Conservation (phyloP, 1,284 basidiomycete genomes). For the Leccinum subspadiceum region DNA sequence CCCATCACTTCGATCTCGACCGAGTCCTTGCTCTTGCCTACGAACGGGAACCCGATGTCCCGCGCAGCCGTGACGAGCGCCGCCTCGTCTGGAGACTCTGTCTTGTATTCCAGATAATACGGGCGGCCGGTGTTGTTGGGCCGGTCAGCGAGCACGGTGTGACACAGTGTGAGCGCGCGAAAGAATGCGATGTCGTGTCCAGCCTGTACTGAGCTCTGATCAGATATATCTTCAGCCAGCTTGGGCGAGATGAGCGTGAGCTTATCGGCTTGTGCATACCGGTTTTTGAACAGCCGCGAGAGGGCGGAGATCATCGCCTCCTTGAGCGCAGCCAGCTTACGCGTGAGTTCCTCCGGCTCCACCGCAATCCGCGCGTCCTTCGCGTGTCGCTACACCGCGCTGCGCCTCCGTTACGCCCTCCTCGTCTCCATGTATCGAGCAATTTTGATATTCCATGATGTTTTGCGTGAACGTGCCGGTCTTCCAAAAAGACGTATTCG, state of each 20-base stretch:
- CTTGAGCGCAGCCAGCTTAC: slow-evolving; percentile 67
- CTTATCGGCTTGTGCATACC: slow-evolving; percentile 80
- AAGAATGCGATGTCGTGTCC: slow-evolving; percentile 82
- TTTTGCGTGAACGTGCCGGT: slow-evolving; percentile 96
- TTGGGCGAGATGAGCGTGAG: slow-evolving; percentile 88
- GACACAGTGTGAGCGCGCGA: slow-evolving; percentile 87
- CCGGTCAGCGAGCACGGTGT: slow-evolving; percentile 85
- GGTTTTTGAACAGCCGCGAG: slow-evolving; percentile 81
- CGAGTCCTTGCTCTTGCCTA: slow-evolving; percentile 70
- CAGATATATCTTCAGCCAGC: slow-evolving; percentile 74
- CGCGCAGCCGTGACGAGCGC: slow-evolving; percentile 90
- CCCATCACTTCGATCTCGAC: slow-evolving; percentile 93
- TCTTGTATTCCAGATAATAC: slow-evolving; percentile 85
- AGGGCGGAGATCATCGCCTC: slow-evolving; percentile 77
- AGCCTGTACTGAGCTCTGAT: slow-evolving; percentile 62
- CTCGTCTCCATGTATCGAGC: slow-evolving; percentile 88
- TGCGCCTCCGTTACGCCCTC: slow-evolving; percentile 96
- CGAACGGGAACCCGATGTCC: slow-evolving; percentile 91
- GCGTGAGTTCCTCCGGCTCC: slow-evolving; percentile 69
- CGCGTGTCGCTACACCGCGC: slow-evolving; percentile 84
- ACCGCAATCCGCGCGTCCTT: slow-evolving; percentile 64
- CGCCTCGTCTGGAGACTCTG: slow-evolving; percentile 93
- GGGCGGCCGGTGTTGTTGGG: slow-evolving; percentile 66
- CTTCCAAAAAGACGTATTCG: slow-evolving; percentile 97
- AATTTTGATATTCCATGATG: slow-evolving; percentile 98